Evolutionary conservation across 306 rosid genomes (phyloP).

Genomic region (Mimosa bimucronata): DNA sequence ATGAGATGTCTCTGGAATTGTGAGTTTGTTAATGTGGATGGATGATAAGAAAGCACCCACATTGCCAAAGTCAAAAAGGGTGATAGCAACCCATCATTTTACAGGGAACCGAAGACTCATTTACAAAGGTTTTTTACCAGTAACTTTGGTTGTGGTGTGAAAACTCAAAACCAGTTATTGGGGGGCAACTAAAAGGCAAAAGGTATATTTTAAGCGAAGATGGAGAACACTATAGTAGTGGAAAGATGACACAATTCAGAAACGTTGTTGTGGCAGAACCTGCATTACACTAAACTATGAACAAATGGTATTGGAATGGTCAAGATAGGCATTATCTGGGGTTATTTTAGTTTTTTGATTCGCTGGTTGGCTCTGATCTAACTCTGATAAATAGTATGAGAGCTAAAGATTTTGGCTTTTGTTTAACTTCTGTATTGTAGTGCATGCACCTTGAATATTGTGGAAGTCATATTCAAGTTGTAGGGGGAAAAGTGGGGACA

Average conservation of each 20-base stretch:
- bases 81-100: slow-evolving; percentile 47
- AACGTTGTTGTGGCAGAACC: slow-evolving; percentile 41
- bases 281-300: slow-evolving; percentile 32
- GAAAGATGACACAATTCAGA: slow-evolving; percentile 55
- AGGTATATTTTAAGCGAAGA: slow-evolving; percentile 35
- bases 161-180: slow-evolving; percentile 21
- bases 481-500: slow-evolving; percentile 37
- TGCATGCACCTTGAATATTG: slow-evolving; percentile 36
- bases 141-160: slow-evolving; percentile 37
- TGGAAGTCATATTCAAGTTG: slow-evolving; percentile 30
- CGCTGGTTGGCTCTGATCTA: neutral
- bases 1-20: slow-evolving; percentile 25
- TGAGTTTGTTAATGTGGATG: slow-evolving; percentile 7
- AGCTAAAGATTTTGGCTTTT: neutral
- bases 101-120: slow-evolving; percentile 35
- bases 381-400: neutral
- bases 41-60: slow-evolving; percentile 26
- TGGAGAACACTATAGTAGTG: slow-evolving; percentile 57
- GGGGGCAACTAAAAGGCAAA: slow-evolving; percentile 2
- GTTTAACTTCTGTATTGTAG: slow-evolving; percentile 8
- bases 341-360: neutral
- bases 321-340: neutral
- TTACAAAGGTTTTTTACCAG: slow-evolving; percentile 9
- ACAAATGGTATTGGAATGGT: slow-evolving; percentile 23
- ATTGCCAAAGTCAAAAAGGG: slow-evolving; percentile 54